Base-by-base conservation (phyloP, 345 rosid genomes). In the Hibiscus syriacus region DNA sequence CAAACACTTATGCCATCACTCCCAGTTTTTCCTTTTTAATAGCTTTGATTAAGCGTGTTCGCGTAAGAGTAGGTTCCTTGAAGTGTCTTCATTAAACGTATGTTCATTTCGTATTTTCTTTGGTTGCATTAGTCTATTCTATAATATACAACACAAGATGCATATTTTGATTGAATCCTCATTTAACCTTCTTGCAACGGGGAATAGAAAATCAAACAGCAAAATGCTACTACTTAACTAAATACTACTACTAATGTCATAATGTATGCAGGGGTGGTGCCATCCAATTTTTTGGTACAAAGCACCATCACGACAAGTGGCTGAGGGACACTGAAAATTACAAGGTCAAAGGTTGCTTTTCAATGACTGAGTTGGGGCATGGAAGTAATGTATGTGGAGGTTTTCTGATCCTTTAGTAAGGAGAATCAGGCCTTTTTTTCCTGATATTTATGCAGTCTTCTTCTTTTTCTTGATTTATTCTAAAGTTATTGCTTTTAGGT, bases 291-390 rank as follows among this genome's bases (percentile, higher is more conserved):
- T 84, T 93, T 4, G 98, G 98, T 53, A 89, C 97, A 65, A 80
- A 59, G 74, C 84, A 90, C 55, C 98, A 93, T 76, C 98, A 93
- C 65, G 87, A 87, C 43, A 93, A 87, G 83, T 93, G 97, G 98
- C 77, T 89, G 73, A 80, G 76, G 66, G 87, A 76, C 74, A 84
- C 91, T 0, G 96, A 93, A 73, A 84, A 81, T 68, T 90, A 75
- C 69, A 74, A 70, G 67, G 66, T 90, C 73, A 89, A 84, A 77
- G 97, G 98, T 13, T 93, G 98, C 79, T 93, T 93, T 80, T 88
- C 97, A 5, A 93, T 93, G 97, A 81, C 97, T 3, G 98, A 93
- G 77, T 71, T 93, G 80, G 98, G 98, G 61, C 98, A 93, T 80
- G 98, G 98, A 81, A 93, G 97, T 81, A 93, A 93, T 84, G 97